A percentile compares a stretch with the other conserved stretches of the same genome.
Evolutionary conservation across 371 early-diverging fungal genomes (phyloP).

Genomic region (Mortierella sp.): DNA sequence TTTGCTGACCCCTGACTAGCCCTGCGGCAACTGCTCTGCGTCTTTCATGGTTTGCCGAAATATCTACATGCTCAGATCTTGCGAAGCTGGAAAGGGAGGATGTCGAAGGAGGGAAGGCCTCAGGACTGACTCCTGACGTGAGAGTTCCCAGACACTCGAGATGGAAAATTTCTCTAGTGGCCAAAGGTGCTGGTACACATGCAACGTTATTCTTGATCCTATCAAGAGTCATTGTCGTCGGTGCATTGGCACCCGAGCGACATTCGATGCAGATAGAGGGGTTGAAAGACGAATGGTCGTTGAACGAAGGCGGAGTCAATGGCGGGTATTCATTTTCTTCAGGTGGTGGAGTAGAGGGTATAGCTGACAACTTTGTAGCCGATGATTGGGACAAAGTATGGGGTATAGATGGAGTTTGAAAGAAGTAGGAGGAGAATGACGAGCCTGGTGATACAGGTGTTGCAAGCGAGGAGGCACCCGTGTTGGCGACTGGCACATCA

Average conservation of each 20-base stretch:
- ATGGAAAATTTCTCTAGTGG: slow-evolving; percentile 65
- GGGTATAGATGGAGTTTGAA: slow-evolving; percentile 36
- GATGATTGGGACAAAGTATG: slow-evolving; percentile 10
- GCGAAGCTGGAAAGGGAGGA: slow-evolving; percentile 43
- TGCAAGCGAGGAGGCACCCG: slow-evolving; percentile 38
- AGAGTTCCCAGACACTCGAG: slow-evolving; percentile 60
- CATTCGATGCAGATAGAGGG: slow-evolving; percentile 74
- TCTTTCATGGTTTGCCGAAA: slow-evolving; percentile 27
- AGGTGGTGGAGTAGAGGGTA: slow-evolving; percentile 54
- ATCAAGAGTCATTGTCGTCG: slow-evolving; percentile 61
- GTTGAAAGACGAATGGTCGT: slow-evolving; percentile 60
- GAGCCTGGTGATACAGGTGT: slow-evolving; percentile 49
- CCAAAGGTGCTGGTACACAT: slow-evolving; percentile 29
- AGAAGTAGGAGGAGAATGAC: slow-evolving; percentile 48
- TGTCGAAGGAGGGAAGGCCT: slow-evolving; percentile 44
- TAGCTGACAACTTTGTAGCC: slow-evolving; percentile 15
- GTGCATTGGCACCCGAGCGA: slow-evolving; percentile 69
- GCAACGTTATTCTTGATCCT: slow-evolving; percentile 34
- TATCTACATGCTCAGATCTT: slow-evolving; percentile 18
- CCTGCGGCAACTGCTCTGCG: slow-evolving; percentile 33
- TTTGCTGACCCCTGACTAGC: slow-evolving; percentile 20
- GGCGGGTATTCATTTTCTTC: slow-evolving; percentile 48
- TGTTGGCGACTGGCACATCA: slow-evolving; percentile 64
- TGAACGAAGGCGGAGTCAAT: slow-evolving; percentile 46
- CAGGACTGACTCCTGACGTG: slow-evolving; percentile 25